Conservation (phyloP, 192 early-diverging fungal species). For the Linderina pennispora region DNA sequence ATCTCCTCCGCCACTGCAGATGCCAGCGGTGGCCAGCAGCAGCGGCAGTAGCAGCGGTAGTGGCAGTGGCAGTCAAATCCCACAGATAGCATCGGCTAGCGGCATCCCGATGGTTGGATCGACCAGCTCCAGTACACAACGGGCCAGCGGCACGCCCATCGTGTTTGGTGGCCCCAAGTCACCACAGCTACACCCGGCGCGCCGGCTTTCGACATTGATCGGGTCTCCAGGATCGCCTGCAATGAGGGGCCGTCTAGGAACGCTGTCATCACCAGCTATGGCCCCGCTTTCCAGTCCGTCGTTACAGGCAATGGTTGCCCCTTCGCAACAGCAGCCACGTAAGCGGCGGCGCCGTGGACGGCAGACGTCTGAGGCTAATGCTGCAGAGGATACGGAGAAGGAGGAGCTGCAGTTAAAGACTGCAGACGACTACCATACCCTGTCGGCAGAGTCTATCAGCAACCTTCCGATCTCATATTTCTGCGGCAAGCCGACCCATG, state of each 20-base stretch:
- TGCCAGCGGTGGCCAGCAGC: no score
- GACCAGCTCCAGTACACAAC: background rate
- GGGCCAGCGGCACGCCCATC: constrained; percentile 13
- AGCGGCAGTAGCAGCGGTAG: no score
- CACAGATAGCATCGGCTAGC: background rate
- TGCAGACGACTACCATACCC: constrained; percentile 17
- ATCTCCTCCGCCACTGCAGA: no score
- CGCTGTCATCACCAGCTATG: constrained; percentile 21
- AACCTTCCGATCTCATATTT: constrained; percentile 34
- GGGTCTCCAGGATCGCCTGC: constrained; percentile 1
- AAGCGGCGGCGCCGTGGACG: constrained; percentile 30
- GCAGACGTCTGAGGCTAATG: no score
- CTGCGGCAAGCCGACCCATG: constrained; percentile 32
- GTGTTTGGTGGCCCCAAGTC: no score
- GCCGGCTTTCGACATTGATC: constrained; percentile 1
- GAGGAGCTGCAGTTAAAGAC: constrained; percentile 24
- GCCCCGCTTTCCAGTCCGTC: constrained; percentile 3
- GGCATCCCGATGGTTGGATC: constrained; percentile 8
- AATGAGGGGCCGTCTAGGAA: constrained; percentile 14
- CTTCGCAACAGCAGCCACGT: no score
- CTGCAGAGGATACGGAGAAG: background rate
- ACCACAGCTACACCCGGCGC: background rate
- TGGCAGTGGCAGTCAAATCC: no score
- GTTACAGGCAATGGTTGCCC: no score
- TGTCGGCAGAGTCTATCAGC: constrained; percentile 23